Evolutionary conservation across 805 yeast genomes (phyloP).

Genomic region (Jamesozyma spencerorum): DNA sequence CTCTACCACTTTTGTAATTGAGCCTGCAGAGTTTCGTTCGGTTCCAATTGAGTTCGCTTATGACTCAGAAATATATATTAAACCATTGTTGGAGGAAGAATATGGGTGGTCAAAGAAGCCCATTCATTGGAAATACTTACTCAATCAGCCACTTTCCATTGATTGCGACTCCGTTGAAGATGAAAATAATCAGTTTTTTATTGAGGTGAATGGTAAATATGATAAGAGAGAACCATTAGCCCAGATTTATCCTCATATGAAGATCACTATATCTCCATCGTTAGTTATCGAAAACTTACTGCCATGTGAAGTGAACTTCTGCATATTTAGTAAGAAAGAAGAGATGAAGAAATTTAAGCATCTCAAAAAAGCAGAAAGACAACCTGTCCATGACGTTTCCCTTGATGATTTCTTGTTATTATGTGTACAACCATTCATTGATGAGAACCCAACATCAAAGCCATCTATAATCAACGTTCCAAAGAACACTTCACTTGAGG

Average conservation of each 20-base stretch:
- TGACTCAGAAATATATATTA: conserved; percentile 44
- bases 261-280: conserved; percentile 71
- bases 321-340: conserved; percentile 66
- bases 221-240: conserved; percentile 63
- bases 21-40: conserved; percentile 50
- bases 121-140: conserved; percentile 56
- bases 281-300: conserved; percentile 73
- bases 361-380: conserved; percentile 55
- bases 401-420: conserved; percentile 61
- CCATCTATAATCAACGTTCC: conserved; percentile 40
- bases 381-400: conserved; percentile 73
- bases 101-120: conserved; percentile 62
- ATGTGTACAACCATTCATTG: conserved; percentile 53
- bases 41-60: conserved; percentile 68
- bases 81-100: conserved; percentile 48
- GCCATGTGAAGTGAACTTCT: conserved; percentile 71
- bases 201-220: conserved; percentile 62
- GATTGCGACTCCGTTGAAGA: conserved; percentile 43
- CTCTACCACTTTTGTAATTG: conserved; percentile 34
- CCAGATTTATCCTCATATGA: conserved; percentile 76
- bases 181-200: conserved; percentile 43
- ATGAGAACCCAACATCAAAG: conserved; percentile 30
- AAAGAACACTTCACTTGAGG: conserved; percentile 41
- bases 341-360: conserved; percentile 56
- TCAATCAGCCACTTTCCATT: conserved; percentile 42